Evolutionary conservation across 768 basidiomycete species (phyloP).

Genomic region (Mycena haematopus): DNA sequence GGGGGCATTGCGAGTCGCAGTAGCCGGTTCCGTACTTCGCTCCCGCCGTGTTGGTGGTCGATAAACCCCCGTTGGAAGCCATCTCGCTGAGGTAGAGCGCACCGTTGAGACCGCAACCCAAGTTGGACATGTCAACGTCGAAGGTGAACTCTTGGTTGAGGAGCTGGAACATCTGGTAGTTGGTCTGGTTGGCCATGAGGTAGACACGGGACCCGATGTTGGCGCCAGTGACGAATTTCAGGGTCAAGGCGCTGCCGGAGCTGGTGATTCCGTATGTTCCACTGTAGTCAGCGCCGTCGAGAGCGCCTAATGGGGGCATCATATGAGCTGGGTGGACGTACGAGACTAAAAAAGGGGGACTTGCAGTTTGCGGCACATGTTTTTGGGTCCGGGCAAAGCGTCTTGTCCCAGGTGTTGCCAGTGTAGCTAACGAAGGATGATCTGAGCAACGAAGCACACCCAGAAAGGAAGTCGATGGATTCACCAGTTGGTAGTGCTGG

Average conservation of each 20-base stretch:
- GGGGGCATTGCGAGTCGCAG: conserved; percentile 58
- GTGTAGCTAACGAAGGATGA: conserved; percentile 45
- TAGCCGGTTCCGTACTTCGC: conserved; percentile 49
- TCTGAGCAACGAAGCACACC: no score
- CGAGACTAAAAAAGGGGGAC: no score
- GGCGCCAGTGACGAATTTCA: conserved; percentile 53
- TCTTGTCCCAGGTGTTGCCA: conserved; percentile 60
- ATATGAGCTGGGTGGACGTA: no score
- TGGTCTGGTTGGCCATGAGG: conserved; percentile 53
- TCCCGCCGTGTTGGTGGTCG: conserved; percentile 63
- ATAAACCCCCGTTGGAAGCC: conserved; percentile 59
- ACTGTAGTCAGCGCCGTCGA: conserved; percentile 55
- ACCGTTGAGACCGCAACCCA: conserved; percentile 65
- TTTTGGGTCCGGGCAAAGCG: conserved; percentile 54
- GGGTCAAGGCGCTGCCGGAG: conserved; percentile 50
- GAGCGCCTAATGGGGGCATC: conserved; percentile 31
- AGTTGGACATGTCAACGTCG: conserved; percentile 64
- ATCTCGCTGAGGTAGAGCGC: conserved; percentile 65
- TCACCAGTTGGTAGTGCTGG: no score
- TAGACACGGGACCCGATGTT: conserved; percentile 55
- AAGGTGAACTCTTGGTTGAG: conserved; percentile 67
- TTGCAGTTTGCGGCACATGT: conserved; percentile 52
- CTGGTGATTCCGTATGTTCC: conserved; percentile 61
- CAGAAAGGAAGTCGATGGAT: no score
- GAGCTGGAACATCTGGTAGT: conserved; percentile 53